phyloP scores from a whole-genome alignment of 139 green algal species.

The Chlamydomonas sp. region DNA sequence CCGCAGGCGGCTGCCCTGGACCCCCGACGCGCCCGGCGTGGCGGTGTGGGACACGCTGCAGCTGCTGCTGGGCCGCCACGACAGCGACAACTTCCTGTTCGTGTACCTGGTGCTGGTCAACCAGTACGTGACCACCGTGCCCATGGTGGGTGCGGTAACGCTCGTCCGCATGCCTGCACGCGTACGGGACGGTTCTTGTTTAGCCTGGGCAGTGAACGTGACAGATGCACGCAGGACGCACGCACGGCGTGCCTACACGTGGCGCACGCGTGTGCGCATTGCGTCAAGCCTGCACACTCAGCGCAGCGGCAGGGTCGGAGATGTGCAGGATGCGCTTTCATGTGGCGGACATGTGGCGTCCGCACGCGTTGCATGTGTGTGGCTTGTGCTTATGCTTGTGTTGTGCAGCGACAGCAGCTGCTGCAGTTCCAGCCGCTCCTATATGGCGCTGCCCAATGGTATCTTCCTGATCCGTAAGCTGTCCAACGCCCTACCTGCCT shows the following conservation, averaged over 20 bases:
- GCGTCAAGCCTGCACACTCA: background rate
- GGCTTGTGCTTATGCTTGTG: background rate
- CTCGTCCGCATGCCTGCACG: no score
- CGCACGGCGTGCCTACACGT: no score
- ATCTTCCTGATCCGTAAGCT: no score
- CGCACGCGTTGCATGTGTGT: background rate
- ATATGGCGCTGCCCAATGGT: no score
- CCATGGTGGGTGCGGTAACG: slow-evolving; percentile 31
- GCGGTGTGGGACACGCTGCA: slow-evolving; percentile 40
- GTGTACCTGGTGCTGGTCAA: slow-evolving; percentile 82
- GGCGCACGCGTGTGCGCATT: background rate
- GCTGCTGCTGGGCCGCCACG: slow-evolving; percentile 38
- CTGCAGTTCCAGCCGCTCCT: background rate
- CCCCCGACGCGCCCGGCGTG: slow-evolving; percentile 17
- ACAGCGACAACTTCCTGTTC: slow-evolving; percentile 83
- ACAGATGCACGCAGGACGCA: no score
- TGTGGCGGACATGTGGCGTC: no score
- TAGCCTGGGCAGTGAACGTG: no score
- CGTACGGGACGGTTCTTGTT: no score
- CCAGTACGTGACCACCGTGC: slow-evolving; percentile 65
- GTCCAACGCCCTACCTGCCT: no score
- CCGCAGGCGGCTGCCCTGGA: slow-evolving; percentile 14
- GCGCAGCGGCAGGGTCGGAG: no score
- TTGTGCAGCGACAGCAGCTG: background rate
- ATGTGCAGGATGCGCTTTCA: no score